A percentile compares a stretch with the other conserved stretches of the same genome.
Conservation (phyloP, 306 rosid genomes). For the Glycine soja region DNA sequence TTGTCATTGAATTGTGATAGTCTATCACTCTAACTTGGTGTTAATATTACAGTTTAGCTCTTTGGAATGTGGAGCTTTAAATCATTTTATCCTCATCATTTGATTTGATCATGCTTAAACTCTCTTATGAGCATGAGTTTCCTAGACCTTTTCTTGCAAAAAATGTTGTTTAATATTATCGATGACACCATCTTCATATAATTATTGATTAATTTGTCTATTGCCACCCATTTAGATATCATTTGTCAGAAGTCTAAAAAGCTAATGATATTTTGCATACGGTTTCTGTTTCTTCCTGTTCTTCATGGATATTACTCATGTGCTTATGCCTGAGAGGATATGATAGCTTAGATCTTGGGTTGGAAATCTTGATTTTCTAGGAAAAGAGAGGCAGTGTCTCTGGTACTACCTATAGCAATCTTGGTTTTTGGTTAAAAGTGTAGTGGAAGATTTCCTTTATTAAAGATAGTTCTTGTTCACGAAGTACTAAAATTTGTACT, state of each 20-base stretch:
- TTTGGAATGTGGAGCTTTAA: not conserved
- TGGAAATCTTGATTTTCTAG: constrained; percentile 2
- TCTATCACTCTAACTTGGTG: not conserved
- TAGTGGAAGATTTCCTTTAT: no score
- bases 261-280: not conserved
- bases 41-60: constrained; percentile 7
- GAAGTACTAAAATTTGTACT: not conserved
- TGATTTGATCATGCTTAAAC: not conserved
- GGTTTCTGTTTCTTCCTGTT: constrained; percentile 27
- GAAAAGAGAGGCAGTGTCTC: constrained; percentile 6
- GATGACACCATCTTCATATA: not conserved
- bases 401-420: not conserved
- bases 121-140: no score
- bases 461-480: not conserved
- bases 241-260: not conserved
- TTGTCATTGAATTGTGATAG: not conserved
- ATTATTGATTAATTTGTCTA: not conserved
- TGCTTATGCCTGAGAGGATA: not conserved
- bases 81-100: constrained; percentile 11
- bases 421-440: not conserved
- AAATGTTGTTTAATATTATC: constrained; percentile 4
- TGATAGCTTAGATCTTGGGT: constrained; percentile 19
- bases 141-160: not conserved
- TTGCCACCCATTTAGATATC: no score
- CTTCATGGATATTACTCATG: constrained; percentile 28